These are phyloP conservation scores for Casuarina glauca DNA, from an alignment of 306 rosid genomes.

Conservation along the genomic window DNA sequence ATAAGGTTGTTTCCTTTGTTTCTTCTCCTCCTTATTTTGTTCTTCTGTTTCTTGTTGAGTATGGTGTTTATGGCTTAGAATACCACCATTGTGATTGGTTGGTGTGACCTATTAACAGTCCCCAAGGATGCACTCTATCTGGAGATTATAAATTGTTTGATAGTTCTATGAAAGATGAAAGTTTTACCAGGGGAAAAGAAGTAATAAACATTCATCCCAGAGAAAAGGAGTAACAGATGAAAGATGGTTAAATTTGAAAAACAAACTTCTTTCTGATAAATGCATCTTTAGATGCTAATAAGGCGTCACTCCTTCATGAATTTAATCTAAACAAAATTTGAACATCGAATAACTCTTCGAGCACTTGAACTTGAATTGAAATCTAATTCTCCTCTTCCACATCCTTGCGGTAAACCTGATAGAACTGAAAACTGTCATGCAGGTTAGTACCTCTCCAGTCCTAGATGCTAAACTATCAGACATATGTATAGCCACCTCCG, in stretches of 20 bases:
- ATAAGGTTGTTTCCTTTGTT: slow-evolving; percentile 1
- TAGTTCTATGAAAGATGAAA: too few relatives aligned
- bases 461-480: slow-evolving; percentile 30
- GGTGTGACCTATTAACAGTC: too few relatives aligned
- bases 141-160: too few relatives aligned
- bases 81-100: too few relatives aligned
- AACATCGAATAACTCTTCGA: neutral
- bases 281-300: neutral
- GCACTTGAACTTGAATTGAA: neutral
- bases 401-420: neutral
- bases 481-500: slow-evolving; percentile 37
- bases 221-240: neutral
- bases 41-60: neutral
- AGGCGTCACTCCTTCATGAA: neutral
- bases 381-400: neutral
- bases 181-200: too few relatives aligned
- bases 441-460: neutral
- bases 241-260: neutral
- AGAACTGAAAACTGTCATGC: neutral
- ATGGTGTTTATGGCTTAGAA: neutral
- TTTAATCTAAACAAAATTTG: neutral
- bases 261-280: neutral
- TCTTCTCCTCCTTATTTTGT: too few relatives aligned
- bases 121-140: too few relatives aligned
- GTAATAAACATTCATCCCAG: too few relatives aligned